Evolutionary conservation across 768 basidiomycete genomes (phyloP), one percentile per base, ranked within the genome.

Genomic region (Hypholoma sublateritium): DNA sequence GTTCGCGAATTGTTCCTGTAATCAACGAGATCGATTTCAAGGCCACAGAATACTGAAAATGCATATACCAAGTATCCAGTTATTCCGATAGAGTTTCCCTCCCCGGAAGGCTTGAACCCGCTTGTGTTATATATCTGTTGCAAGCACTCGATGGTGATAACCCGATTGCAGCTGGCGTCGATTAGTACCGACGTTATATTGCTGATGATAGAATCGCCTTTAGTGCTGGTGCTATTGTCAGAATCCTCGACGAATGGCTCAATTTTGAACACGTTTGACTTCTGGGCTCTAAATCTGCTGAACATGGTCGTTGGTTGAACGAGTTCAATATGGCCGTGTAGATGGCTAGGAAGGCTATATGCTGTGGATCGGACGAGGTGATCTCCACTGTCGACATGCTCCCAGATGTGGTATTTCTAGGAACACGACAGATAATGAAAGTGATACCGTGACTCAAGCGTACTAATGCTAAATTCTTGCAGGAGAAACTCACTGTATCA

Each of bases 281-380:
- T 74, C n/a, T 59, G 42, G 16, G 37, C 43, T 50, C 65, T 66
- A 60, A 59, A 59, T n/a, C 63, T 45, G 17, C 60, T 60, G 62
- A 90, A 91, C 67, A 82, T 77, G 1, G 87, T 90, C 2, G 89
- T 89, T 0, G 89, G 89, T 60, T 89, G 86, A 19, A 90, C 72
- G 34, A 89, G 69, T 35, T 89, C 87, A 53, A 89, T 67, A 62
- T 89, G 86, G 3, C 74, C 71, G 60, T 85, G 78, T 45, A 90
- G 68, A 53, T 78, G 57, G 45, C 75, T 74, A 0, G 89, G 89
- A 16, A 91, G 77, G 62, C 83, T 85, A 72, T 89, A 91, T 55
- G 73, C 74, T 4, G 82, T 85, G 19, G 89, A 86, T 53, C 89
- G 81, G 58, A 89, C 72, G 35, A 88, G 67, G 11, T 74, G 66